Evolutionary conservation across 345 rosid genomes (phyloP), one percentile per base, ranked within the genome.

Genomic region (Cardamine chenopodiifolia): DNA sequence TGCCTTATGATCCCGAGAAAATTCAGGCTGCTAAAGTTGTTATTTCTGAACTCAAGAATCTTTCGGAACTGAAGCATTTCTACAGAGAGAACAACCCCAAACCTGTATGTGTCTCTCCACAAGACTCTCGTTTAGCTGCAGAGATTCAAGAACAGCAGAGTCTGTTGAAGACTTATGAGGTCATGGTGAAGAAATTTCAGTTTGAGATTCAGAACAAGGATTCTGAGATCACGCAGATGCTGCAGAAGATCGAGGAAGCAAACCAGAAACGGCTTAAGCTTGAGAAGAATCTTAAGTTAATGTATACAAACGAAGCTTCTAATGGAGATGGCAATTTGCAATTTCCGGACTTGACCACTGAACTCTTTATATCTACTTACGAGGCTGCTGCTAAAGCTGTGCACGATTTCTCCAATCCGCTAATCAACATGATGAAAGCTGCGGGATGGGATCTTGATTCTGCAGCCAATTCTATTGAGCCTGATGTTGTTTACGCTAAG

Each of bases 391-490:
- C 66, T 39, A 86, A 86, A 82, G 92, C 97, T 9, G 85, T 89
- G 61, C 97, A 91, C 11, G 95, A 89, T 85, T 91, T 91, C 77
- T 87, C 92, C 14, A 91, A 91, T 54, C 91, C 92, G 12, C 50
- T 91, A 68, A 89, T 91, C 78, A 91, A 89, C 82, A 89, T 91
- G 95, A 89, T 91, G 95, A 89, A 89, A 84, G 97, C 91, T 60
- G 90, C 97, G 29, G 91, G 92, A 57, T 87, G 97, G 97, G 95
- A 91, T 81, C 97, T 91, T 72, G 97, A 91, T 74, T 88, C 95
- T 77, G 97, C 97, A 6, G 89, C 95, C 50, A 76, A 80, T 54
- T 89, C 95, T 7, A 89, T 91, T 35, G 97, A 91, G 63, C 84
- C 86, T 11, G 79, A 83, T 58, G 97, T 89, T 74, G 80, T 76